Evolutionary conservation across 2,329 filamentous ascomycete species (phyloP).

Genomic region (Phyllosticta paracitricarpa): DNA sequence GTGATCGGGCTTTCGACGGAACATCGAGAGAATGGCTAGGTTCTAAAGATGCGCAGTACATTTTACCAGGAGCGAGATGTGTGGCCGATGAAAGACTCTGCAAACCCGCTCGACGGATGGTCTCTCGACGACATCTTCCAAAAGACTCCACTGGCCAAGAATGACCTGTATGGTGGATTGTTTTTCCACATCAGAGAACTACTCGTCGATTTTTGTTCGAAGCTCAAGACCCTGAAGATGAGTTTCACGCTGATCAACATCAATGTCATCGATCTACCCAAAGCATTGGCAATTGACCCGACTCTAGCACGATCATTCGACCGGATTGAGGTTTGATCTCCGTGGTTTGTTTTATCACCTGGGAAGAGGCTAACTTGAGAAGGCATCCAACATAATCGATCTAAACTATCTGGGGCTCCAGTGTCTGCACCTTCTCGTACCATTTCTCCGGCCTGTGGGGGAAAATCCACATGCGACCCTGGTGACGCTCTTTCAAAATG

Average conservation of each 20-base stretch:
- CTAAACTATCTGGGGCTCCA: conserved; percentile 22
- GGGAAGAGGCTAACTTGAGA: background rate
- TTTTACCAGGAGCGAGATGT: conserved; percentile 20
- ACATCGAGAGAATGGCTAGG: background rate
- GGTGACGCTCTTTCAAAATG: conserved; percentile 34
- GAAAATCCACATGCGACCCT: conserved; percentile 33
- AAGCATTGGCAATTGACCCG: background rate
- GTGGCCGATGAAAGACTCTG: conserved; percentile 28
- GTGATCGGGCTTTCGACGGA: conserved; percentile 12
- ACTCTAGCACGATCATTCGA: conserved; percentile 17
- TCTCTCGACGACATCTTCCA: conserved; percentile 19
- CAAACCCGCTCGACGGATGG: conserved; percentile 32
- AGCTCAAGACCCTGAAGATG: conserved; percentile 15
- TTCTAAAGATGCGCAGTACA: conserved; percentile 18
- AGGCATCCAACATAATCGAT: conserved; percentile 35
- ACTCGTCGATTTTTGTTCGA: conserved; percentile 22
- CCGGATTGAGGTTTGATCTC: conserved; percentile 29
- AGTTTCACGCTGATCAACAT: conserved; percentile 22
- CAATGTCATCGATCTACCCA: conserved; percentile 13
- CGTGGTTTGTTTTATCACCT: background rate
- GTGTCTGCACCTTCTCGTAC: conserved; percentile 20
- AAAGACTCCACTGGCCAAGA: conserved; percentile 15
- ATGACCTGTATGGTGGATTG: conserved; percentile 32
- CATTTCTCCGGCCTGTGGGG: conserved; percentile 22
- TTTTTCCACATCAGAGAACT: conserved; percentile 24